Conservation (phyloP, 2,329 filamentous ascomycete genomes). For the Truncatella angustata region DNA sequence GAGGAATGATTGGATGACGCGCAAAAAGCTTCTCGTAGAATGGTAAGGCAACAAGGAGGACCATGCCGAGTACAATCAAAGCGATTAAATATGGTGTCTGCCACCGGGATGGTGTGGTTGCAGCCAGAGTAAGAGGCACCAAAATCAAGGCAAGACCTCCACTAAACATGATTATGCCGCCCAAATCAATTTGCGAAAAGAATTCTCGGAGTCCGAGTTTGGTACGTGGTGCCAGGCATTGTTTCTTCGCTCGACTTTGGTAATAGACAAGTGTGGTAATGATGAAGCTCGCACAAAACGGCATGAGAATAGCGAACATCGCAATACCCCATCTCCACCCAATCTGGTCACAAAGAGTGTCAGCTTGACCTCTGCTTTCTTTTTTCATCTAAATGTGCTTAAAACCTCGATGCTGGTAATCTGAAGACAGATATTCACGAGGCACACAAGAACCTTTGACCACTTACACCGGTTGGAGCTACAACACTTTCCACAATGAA, state of each 20-base stretch:
- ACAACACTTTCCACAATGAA: slow-evolving; percentile 43
- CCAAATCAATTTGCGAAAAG: slow-evolving; percentile 35
- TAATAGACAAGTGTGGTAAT: slow-evolving; percentile 47
- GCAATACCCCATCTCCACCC: slow-evolving; percentile 58
- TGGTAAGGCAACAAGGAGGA: slow-evolving; percentile 40
- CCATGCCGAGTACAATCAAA: slow-evolving; percentile 40
- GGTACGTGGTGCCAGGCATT: slow-evolving; percentile 34
- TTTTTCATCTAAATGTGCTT: too few species aligned
- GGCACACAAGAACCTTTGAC: too few species aligned
- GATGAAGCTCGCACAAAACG: slow-evolving; percentile 47
- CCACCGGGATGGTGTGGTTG: slow-evolving; percentile 39
- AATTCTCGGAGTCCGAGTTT: slow-evolving; percentile 30
- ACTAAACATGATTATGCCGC: slow-evolving; percentile 44
- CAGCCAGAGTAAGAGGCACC: slow-evolving; percentile 45
- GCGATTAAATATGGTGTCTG: slow-evolving; percentile 42
- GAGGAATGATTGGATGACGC: slow-evolving; percentile 42
- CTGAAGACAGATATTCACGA: too few species aligned
- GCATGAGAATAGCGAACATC: slow-evolving; percentile 54
- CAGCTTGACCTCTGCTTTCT: too few species aligned
- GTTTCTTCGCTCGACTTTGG: slow-evolving; percentile 45
- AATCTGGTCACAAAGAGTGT: too few species aligned
- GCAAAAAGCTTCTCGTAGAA: slow-evolving; percentile 46
- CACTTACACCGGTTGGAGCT: slow-evolving; percentile 24
- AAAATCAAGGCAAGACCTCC: slow-evolving; percentile 46
- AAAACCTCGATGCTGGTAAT: too few species aligned